Evolutionary conservation across 129 eudicot species (phyloP).

Genomic region (Artemisia argyi): DNA sequence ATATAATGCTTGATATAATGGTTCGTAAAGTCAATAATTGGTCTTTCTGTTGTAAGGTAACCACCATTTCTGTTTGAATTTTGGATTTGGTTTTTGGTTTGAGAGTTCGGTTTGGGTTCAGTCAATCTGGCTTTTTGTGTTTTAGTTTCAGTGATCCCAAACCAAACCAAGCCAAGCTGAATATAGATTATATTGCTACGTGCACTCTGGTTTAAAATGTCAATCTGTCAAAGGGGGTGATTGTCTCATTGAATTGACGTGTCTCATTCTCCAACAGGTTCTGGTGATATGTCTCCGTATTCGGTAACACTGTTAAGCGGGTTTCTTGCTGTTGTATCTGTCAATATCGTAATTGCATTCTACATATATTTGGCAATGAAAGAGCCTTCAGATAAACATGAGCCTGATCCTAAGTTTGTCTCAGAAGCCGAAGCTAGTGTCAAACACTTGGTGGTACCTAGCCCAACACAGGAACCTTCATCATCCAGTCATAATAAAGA

Average conservation of each 20-base stretch:
- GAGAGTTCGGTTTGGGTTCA: too few relatives aligned
- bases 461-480: constrained; percentile 33
- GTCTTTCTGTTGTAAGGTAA: too few relatives aligned
- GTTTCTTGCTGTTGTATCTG: constrained; percentile 78
- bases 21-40: too few relatives aligned
- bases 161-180: neutral
- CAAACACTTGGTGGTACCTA: constrained; percentile 37
- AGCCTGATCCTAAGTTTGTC: constrained; percentile 81
- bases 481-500: constrained; percentile 31
- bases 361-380: constrained; percentile 80
- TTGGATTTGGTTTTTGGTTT: too few relatives aligned
- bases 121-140: too few relatives aligned
- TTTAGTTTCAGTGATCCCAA: too few relatives aligned
- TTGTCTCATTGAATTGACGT: neutral
- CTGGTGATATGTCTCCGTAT: constrained; percentile 51
- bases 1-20: too few relatives aligned
- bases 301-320: constrained; percentile 75
- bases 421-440: constrained; percentile 76
- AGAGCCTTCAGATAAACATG: constrained; percentile 72
- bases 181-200: neutral
- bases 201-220: neutral
- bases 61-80: too few relatives aligned
- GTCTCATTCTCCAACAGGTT: constrained; percentile 42
- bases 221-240: neutral
- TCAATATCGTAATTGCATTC: constrained; percentile 68